These are phyloP conservation scores for Alloteropsis semialata DNA, from an alignment of 176 grass and related monocot genomes.

Conservation along the genomic window DNA sequence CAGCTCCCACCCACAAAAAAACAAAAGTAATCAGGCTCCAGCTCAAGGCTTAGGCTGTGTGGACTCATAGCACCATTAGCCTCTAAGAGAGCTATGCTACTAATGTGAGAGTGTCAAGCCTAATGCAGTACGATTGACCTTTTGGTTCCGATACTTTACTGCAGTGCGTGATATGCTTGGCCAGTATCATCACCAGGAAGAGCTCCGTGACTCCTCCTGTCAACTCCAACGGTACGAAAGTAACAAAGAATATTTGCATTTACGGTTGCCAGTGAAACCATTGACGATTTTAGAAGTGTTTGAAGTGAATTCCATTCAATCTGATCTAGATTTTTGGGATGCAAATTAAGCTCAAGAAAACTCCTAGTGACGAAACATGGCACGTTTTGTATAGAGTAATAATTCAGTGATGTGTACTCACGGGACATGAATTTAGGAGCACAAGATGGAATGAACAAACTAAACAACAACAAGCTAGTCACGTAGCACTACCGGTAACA, in stretches of 20 bases:
- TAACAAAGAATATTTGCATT: neutral
- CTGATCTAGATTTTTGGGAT: neutral
- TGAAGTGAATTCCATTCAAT: neutral
- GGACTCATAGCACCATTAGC: neutral
- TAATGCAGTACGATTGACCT: neutral
- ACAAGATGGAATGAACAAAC: conserved; percentile 3
- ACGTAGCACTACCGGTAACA: neutral
- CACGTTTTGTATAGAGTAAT: neutral
- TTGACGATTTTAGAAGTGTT: neutral
- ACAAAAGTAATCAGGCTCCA: neutral
- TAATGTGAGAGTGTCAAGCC: neutral
- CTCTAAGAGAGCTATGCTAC: neutral
- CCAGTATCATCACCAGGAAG: conserved; percentile 15
- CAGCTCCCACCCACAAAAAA: neutral
- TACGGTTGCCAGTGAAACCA: neutral
- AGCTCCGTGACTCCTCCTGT: neutral
- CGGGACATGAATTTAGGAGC: neutral
- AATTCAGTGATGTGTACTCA: neutral
- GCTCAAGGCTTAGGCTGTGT: neutral
- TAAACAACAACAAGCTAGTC: conserved; percentile 2
- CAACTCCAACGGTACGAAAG: neutral
- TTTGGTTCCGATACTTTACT: neutral
- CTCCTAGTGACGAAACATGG: neutral
- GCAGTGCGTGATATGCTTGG: neutral
- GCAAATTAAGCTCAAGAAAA: neutral